Conservation (phyloP, 1,284 basidiomycete species). For the Austroboletus novae-zelandiae region DNA sequence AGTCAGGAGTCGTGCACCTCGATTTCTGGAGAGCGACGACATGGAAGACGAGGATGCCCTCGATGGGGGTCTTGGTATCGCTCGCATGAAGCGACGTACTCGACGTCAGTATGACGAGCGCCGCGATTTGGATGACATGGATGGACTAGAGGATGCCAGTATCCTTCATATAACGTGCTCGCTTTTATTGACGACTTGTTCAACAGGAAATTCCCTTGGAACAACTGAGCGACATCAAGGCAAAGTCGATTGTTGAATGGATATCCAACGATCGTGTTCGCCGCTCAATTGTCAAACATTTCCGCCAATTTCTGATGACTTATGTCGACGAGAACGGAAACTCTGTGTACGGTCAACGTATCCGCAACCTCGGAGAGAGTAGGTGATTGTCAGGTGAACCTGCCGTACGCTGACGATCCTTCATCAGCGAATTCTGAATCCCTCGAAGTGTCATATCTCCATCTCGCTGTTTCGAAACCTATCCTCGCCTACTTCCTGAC, state of each 20-base stretch:
- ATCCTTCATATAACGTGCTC: not conserved
- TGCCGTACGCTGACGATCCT: constrained; percentile 10
- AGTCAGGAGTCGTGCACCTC: constrained; percentile 75
- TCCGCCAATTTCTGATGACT: constrained; percentile 94
- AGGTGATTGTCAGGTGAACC: constrained; percentile 32
- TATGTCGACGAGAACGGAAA: constrained; percentile 90
- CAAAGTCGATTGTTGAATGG: constrained; percentile 97
- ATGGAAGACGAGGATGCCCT: constrained; percentile 61
- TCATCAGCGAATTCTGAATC: constrained; percentile 92
- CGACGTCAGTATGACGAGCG: constrained; percentile 89
- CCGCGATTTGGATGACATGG: constrained; percentile 80
- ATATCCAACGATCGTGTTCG: constrained; percentile 90
- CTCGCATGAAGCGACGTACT: constrained; percentile 75
- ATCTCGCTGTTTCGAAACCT: constrained; percentile 87
- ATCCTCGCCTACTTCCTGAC: constrained; percentile 97
- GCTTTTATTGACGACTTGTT: constrained; percentile 6
- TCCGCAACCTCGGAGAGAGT: constrained; percentile 95
- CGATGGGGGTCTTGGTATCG: constrained; percentile 51
- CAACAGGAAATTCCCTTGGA: constrained; percentile 90
- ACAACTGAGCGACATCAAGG: constrained; percentile 96
- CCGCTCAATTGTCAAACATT: constrained; percentile 88
- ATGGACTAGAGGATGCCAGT: constrained; percentile 78
- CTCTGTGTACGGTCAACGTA: constrained; percentile 94
- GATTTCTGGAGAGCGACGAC: constrained; percentile 76
- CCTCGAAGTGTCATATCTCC: constrained; percentile 93